phyloP scores from a whole-genome alignment of 768 basidiomycete genomes.

The Russula lepida region DNA sequence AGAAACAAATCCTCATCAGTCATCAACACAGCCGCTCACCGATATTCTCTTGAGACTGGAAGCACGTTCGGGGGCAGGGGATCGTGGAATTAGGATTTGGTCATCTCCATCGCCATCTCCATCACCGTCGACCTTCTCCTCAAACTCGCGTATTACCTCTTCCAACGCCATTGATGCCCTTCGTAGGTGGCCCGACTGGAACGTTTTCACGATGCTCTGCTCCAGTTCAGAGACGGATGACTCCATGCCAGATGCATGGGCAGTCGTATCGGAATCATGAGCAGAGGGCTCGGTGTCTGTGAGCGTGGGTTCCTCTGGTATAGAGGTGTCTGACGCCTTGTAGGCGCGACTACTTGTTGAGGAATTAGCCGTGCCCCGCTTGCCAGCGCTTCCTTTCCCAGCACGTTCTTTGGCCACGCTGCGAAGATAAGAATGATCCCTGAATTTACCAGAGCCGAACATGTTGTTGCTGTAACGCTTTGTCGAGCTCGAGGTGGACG shows the following conservation, averaged over 20 bases:
- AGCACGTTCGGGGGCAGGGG: conserved; percentile 27
- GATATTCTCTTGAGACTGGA: conserved; percentile 12
- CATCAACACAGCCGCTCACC: conserved; percentile 11
- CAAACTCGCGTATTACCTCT: conserved; percentile 68
- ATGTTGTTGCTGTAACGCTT: conserved; percentile 83
- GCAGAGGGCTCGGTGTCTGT: conserved; percentile 7
- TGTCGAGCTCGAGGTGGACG: conserved; percentile 34
- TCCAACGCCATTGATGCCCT: conserved; percentile 70
- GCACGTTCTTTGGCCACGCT: conserved; percentile 37
- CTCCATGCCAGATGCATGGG: conserved; percentile 24
- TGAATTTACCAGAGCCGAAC: conserved; percentile 72
- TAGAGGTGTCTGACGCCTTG: conserved; percentile 10
- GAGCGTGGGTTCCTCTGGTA: conserved; percentile 12
- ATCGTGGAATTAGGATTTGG: conserved; percentile 67
- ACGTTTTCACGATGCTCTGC: conserved; percentile 39
- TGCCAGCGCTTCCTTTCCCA: conserved; percentile 31
- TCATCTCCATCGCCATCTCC: conserved; percentile 38
- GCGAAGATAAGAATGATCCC: conserved; percentile 66
- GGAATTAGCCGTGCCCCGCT: conserved; percentile 25
- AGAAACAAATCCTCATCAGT: not conserved
- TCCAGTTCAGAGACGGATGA: conserved; percentile 27
- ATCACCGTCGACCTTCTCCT: conserved; percentile 51
- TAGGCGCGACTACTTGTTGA: conserved; percentile 7
- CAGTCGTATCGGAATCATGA: conserved; percentile 10
- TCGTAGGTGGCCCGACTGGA: conserved; percentile 45